Base-by-base conservation (phyloP, 805 yeast genomes). In the Blastobotrys parvus region DNA sequence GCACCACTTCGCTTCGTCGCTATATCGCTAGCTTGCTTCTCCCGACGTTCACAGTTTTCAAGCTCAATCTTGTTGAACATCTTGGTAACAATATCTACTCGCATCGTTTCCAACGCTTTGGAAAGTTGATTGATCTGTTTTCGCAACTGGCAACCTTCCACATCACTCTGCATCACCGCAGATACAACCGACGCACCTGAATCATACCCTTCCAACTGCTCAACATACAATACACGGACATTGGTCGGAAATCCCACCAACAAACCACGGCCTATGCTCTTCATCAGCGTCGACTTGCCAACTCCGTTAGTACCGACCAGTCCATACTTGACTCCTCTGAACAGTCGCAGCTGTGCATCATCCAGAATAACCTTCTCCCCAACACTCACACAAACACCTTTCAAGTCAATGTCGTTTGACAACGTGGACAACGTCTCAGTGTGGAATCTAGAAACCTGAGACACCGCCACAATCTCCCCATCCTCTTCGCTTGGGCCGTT, bases 291-390 rank as follows among this genome's bases (percentile, higher is more conserved):
- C 11, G 97, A 88, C 66, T 90, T 90, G 70, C 98, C 98, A 47
- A 96, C 97, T 74, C 98, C 98, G 62, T 90, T 90, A 68, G 96
- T 75, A 61, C 97, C 98, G 72, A 96, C 87, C 48, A 90, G 74
- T 70, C 98, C 98, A 60, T 90, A 90, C 66, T 97, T 78, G 68
- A 86, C 96, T 56, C 97, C 97, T 68, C 88, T 87, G 55, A 85
- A 70, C 49, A 90, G 73, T 60, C 95, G 77, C 61, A 90, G 70
- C 48, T 75, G 83, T 38, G 98, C 88, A 69, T 92, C 90, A 73
- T 88, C 90, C 55, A 90, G 71, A 54, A 92, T 74, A 97, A 90
- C 90, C 67, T 97, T 80, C 23, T 95, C 84, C 66, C 97, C 97
- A 23, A 38, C 40, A 3, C 23, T 38, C 15, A 38, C 16, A 19